A percentile compares a stretch with the other conserved stretches of the same genome.
Conservation (phyloP, 352 stramenopile genomes). For the Porosira glacialis region DNA sequence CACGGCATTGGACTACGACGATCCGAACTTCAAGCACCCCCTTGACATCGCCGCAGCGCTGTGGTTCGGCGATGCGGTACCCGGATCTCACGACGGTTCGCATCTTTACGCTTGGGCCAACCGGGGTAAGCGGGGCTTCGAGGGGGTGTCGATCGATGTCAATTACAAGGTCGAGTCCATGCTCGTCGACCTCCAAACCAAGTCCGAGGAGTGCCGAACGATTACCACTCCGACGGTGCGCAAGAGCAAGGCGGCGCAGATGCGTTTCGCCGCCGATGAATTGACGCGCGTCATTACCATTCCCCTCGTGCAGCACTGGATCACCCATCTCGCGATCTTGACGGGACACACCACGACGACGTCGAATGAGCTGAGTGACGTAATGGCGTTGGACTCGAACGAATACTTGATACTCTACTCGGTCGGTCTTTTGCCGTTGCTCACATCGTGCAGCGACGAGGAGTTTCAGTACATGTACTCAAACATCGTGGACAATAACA, state of each 20-base stretch:
- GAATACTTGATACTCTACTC: slow-evolving; percentile 35
- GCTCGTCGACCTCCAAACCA: slow-evolving; percentile 48
- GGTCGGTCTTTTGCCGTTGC: slow-evolving; percentile 35
- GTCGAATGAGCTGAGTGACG: slow-evolving; percentile 20
- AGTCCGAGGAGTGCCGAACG: slow-evolving; percentile 20
- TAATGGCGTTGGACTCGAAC: slow-evolving; percentile 31
- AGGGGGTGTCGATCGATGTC: slow-evolving; percentile 30
- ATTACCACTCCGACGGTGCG: neutral
- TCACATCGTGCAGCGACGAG: slow-evolving; percentile 33
- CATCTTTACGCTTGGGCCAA: slow-evolving; percentile 68
- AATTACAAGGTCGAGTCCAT: slow-evolving; percentile 57
- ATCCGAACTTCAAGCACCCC: slow-evolving; percentile 33
- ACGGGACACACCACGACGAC: neutral
- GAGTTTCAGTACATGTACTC: slow-evolving; percentile 37
- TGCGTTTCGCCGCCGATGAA: slow-evolving; percentile 43
- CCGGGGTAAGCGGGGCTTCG: slow-evolving; percentile 33
- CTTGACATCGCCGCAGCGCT: slow-evolving; percentile 70
- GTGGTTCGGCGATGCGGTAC: slow-evolving; percentile 57
- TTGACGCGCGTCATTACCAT: slow-evolving; percentile 59
- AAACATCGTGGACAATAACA: slow-evolving; percentile 21
- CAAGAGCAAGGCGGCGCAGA: slow-evolving; percentile 2
- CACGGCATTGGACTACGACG: neutral
- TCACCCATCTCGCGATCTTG: slow-evolving; percentile 56
- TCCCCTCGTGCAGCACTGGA: slow-evolving; percentile 72
- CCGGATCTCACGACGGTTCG: neutral